Conservation (phyloP, 1,284 basidiomycete species). For the Phellinidium pouzarii region DNA sequence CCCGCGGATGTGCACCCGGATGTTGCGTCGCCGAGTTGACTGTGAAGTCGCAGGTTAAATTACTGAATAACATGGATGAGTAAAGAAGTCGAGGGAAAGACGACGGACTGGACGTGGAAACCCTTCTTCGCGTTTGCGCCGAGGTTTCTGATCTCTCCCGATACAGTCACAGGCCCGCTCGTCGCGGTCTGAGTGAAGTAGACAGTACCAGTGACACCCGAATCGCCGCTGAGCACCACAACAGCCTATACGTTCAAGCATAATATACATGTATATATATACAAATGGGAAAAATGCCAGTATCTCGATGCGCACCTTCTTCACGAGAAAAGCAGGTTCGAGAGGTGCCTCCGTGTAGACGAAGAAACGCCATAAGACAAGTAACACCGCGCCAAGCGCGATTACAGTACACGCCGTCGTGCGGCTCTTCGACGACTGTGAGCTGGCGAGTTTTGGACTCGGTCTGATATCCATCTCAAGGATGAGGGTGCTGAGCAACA, state of each 20-base stretch:
- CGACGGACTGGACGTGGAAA: slow-evolving; percentile 72
- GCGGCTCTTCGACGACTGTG: slow-evolving; percentile 9
- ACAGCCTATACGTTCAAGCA: slow-evolving; percentile 44
- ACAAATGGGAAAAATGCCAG: neutral
- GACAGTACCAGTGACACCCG: slow-evolving; percentile 56
- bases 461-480: neutral
- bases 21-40: slow-evolving; percentile 61
- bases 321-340: slow-evolving; percentile 4
- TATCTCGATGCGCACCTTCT: slow-evolving; percentile 1
- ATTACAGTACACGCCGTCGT: slow-evolving; percentile 7
- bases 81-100: neutral
- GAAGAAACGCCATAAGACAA: slow-evolving; percentile 11
- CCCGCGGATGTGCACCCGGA: slow-evolving; percentile 68
- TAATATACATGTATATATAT: neutral
- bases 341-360: neutral
- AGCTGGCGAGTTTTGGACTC: neutral
- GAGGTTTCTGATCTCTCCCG: slow-evolving; percentile 56
- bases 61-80: neutral
- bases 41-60: slow-evolving; percentile 26
- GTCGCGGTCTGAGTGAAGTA: slow-evolving; percentile 53
- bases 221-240: slow-evolving; percentile 57
- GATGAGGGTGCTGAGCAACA: too few species aligned
- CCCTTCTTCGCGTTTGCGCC: slow-evolving; percentile 56
- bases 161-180: slow-evolving; percentile 51
- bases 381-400: neutral